Evolutionary conservation across 495 filamentous ascomycete species (phyloP), one percentile per base, ranked within the genome.

Genomic region (Penicillium lividum): DNA sequence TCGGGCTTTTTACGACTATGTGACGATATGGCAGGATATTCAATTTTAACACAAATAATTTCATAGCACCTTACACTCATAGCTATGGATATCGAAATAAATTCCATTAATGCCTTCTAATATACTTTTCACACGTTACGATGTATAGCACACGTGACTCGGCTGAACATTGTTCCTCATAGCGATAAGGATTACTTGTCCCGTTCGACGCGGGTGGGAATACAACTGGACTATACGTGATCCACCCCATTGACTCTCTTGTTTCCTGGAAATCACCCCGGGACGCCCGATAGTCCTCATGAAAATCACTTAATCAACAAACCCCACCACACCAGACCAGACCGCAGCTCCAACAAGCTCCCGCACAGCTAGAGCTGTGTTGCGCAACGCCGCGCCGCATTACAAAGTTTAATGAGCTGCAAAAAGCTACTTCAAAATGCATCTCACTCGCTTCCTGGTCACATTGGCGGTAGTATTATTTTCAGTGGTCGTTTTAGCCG

Each of bases 401-500:
- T 28, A 28, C 1, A 47, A 28, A n/a, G 5, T 16, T 7, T 16
- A n/a, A 33, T 13, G 13, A 15, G 38, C 38, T 40, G 13, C 38
- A 5, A 40, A 0, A 36, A 9, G 7, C 8, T 36, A 13, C 15
- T 49, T 34, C 49, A 53, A 48, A 42, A 70, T 70, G 67, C 63
- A 68, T 49, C 44, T 68, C 30, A 47, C 60, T 44, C 65, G 67
- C 1, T 51, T 70, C 9, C 16, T 65, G 11, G 25, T 63, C 38
- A 54, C 56, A 22, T 16, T 70, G 38, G 67, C 67, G 33, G 53
- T 70, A 9, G 65, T 68, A 11, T 58, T 70, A 10, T 70, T 65
- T 48, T 68, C 62, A 1, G 62, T 63, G 4, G 53, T 66, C 15
- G 80, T 77, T 38, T 66, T 89, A 49, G 82, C 80, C 16, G 83